phyloP scores from a whole-genome alignment of 2,329 filamentous ascomycete genomes.

The Tolypocladium guangdongense region DNA sequence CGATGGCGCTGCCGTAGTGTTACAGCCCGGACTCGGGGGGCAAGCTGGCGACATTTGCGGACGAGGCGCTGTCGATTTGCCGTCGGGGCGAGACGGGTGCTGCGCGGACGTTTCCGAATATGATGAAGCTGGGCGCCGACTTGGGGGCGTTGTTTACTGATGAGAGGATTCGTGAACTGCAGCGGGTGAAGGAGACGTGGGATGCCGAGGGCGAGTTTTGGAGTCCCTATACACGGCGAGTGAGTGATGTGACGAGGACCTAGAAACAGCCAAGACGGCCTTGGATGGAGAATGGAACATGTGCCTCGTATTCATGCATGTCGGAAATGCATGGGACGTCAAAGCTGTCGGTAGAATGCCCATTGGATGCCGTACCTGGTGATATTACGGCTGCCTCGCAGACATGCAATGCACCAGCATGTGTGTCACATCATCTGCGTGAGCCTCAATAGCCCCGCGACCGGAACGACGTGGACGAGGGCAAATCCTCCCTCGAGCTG shows the following conservation, averaged over 20 bases:
- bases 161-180: conserved; percentile 8
- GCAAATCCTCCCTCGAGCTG: neutral
- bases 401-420: neutral
- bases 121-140: conserved; percentile 9
- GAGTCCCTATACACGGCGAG: conserved; percentile 9
- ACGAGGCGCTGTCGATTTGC: conserved; percentile 4
- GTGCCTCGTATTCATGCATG: neutral
- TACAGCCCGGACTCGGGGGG: conserved; percentile 4
- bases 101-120: conserved; percentile 11
- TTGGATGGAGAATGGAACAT: neutral
- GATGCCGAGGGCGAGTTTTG: conserved; percentile 15
- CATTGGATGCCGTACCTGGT: too few relatives aligned
- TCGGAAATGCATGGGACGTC: neutral
- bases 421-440: neutral
- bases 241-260: neutral
- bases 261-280: too few relatives aligned
- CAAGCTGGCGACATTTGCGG: conserved; percentile 1
- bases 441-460: neutral
- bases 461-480: neutral
- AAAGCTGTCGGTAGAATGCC: too few relatives aligned
- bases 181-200: conserved; percentile 11
- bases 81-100: conserved; percentile 5
- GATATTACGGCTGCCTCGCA: too few relatives aligned
- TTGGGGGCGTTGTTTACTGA: conserved; percentile 9
- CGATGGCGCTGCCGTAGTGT: conserved; percentile 6